A percentile compares a stretch with the other conserved stretches of the same genome.
phyloP scores from a whole-genome alignment of 768 basidiomycete genomes.

The Baorangia bicolor region DNA sequence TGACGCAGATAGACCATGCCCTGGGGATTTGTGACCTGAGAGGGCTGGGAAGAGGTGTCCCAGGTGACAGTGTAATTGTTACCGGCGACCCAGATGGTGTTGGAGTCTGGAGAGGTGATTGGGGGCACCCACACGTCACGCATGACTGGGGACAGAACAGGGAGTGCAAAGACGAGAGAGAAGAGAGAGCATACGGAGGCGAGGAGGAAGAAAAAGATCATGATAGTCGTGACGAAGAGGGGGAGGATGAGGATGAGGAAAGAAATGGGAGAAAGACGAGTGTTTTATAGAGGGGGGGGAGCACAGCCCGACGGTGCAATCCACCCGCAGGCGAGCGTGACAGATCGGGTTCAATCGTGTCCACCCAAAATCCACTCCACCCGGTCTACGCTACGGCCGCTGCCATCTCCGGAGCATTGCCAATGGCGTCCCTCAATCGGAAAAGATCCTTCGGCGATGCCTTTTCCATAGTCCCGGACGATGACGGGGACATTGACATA shows the following conservation, averaged over 20 bases:
- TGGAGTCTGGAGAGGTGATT: slow-evolving; percentile 37
- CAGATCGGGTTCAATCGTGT: neutral
- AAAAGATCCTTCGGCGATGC: slow-evolving; percentile 21
- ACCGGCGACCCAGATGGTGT: slow-evolving; percentile 43
- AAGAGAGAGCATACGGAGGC: slow-evolving; percentile 17
- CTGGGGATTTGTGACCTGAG: slow-evolving; percentile 46
- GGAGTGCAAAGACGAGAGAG: slow-evolving; percentile 32
- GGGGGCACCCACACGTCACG: slow-evolving; percentile 51
- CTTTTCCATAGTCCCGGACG: slow-evolving; percentile 1
- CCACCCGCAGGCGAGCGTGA: neutral
- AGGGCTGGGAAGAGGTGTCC: slow-evolving; percentile 42
- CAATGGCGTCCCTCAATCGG: slow-evolving; percentile 33
- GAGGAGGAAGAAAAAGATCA: slow-evolving; percentile 20
- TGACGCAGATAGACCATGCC: slow-evolving; percentile 46
- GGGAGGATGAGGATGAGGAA: neutral
- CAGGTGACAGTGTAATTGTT: slow-evolving; percentile 43
- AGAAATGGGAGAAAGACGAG: neutral
- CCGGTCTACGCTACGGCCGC: neutral
- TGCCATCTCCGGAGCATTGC: slow-evolving; percentile 19
- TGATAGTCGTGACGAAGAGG: slow-evolving; percentile 19
- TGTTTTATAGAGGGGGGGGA: slow-evolving; percentile 12
- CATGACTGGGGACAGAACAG: slow-evolving; percentile 13
- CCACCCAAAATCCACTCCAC: slow-evolving; percentile 1
- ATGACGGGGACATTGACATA: slow-evolving; percentile 58
- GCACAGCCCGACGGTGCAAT: slow-evolving; percentile 2